Evolutionary conservation across 2,329 filamentous ascomycete species (phyloP).

Genomic region (Aspergillus pseudonomiae): DNA sequence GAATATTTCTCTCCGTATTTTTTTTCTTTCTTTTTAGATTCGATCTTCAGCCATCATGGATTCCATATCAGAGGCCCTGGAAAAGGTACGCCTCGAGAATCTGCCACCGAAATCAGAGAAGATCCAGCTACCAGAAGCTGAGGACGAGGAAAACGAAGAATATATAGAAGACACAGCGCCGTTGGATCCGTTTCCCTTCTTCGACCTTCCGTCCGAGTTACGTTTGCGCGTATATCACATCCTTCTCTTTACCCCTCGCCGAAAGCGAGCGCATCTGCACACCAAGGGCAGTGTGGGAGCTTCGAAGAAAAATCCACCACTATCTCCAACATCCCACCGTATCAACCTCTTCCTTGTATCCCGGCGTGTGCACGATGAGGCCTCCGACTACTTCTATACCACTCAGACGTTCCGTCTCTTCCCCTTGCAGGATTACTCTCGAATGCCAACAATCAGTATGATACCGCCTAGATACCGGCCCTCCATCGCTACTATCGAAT

Average conservation of each 20-base stretch:
- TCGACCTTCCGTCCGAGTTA: conserved; percentile 57
- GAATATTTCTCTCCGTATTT: conserved; percentile 22
- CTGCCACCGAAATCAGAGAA: conserved; percentile 10
- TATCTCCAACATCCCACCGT: conserved; percentile 38
- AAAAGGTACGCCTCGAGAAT: conserved; percentile 29
- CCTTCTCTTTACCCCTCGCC: conserved; percentile 44
- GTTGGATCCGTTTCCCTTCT: conserved; percentile 51
- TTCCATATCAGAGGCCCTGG: conserved; percentile 26
- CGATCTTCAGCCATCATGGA: conserved; percentile 17
- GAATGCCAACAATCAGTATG: conserved; percentile 49
- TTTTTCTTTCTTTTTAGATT: conserved; percentile 11
- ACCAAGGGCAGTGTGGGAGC: conserved; percentile 39
- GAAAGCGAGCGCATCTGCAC: conserved; percentile 26
- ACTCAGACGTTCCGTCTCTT: conserved; percentile 58
- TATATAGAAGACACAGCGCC: conserved; percentile 15
- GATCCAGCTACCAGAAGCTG: conserved; percentile 21
- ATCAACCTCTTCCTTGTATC: conserved; percentile 45
- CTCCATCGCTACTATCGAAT: conserved; percentile 56
- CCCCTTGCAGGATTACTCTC: conserved; percentile 53
- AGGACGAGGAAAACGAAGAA: conserved; percentile 25
- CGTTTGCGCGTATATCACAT: conserved; percentile 54
- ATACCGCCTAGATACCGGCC: conserved; percentile 55
- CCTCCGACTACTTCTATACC: conserved; percentile 55
- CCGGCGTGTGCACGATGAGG: conserved; percentile 54
- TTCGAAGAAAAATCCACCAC: conserved; percentile 36